Evolutionary conservation across 2,329 filamentous ascomycete genomes (phyloP), one percentile per base, ranked within the genome.

Genomic region (Clonostachys sp.): DNA sequence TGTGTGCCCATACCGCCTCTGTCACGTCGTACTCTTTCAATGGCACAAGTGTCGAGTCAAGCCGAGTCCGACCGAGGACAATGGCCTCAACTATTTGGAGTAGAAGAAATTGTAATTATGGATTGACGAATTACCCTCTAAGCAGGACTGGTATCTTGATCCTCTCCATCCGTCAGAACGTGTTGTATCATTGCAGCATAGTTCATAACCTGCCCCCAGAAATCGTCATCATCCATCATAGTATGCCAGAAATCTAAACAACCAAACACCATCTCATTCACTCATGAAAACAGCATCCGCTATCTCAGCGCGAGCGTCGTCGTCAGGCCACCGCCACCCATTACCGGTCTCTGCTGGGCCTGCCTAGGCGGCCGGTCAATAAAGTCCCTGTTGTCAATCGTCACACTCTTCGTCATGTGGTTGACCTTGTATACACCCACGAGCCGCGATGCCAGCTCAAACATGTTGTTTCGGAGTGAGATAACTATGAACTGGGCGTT

Each of bases 401-500:
- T 91, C 18, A 94, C 88, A 66, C 87, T 91, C 81, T 92, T 94
- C 51, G 89, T 94, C 84, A 97, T 99, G 68, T 99, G 92, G 70
- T 95, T 97, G 65, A 99, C 94, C 77, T 99, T 99, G 77, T 99
- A 99, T 48, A 99, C 94, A 56, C 95, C 95, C 13, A 99, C 91
- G 50, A 99, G 80, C 48, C 95, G 82, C 49, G 90, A 84, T n/a
- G 95, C 92, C 53, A 99, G 83, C 75, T 99, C 94, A 68, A 99
- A 99, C 94, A 99, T 99, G 75, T 99, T 99, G 71, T 99, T 99
- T 60, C 94, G 80, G 60, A 99, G 76, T 14, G 91, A 96, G 62
- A 99, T 99, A 61, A 99, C 94, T 58, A 99, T 94, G 66, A 99
- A 99, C 64, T 99, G 94, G 2, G 94, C 95, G 70, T 99, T 99